These are phyloP conservation scores for Mytilinidion resinicola DNA, from an alignment of 495 filamentous ascomycete genomes.

Conservation along the genomic window DNA sequence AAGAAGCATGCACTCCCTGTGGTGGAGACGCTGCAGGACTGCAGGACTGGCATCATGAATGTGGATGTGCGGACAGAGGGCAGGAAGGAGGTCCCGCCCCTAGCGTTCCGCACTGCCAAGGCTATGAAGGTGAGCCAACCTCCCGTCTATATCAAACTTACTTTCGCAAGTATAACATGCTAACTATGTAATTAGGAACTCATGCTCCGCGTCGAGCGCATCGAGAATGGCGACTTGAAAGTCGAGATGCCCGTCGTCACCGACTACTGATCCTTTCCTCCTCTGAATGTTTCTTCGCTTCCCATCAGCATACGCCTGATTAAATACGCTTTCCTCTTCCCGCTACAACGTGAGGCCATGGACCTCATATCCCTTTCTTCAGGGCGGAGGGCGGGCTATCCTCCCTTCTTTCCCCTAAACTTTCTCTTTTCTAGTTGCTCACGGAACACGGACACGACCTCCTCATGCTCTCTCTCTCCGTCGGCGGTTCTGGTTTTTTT, in stretches of 20 bases:
- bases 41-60: slow-evolving; percentile 58
- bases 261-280: slow-evolving; percentile 7
- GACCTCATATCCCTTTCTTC: no score
- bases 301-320: no score
- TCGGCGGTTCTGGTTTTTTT: no score
- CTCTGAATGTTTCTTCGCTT: no score
- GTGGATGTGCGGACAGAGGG: slow-evolving; percentile 63
- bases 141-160: neutral
- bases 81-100: slow-evolving; percentile 66
- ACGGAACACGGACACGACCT: no score
- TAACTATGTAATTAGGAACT: slow-evolving; percentile 27
- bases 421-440: no score
- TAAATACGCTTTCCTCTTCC: no score
- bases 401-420: no score
- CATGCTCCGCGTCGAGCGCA: slow-evolving; percentile 29
- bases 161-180: neutral
- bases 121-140: slow-evolving; percentile 53
- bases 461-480: no score
- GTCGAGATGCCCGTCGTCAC: slow-evolving; percentile 18
- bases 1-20: slow-evolving; percentile 56
- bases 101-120: slow-evolving; percentile 81
- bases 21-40: slow-evolving; percentile 55
- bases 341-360: no score
- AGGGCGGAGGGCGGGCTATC: no score
- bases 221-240: slow-evolving; percentile 30